Evolutionary conservation across 306 rosid species (phyloP).

Genomic region (Mimosa pudica): DNA sequence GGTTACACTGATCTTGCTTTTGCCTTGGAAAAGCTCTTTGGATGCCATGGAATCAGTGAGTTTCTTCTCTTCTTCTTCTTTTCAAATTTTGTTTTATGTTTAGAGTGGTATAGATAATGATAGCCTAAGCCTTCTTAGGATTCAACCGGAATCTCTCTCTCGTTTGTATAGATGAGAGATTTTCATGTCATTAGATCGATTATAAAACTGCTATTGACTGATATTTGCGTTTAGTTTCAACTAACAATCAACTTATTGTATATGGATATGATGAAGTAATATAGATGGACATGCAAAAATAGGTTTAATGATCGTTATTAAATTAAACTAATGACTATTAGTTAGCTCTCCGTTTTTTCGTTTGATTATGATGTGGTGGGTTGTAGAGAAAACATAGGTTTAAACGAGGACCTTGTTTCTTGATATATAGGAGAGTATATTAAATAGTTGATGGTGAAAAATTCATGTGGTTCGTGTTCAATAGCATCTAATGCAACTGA

Average conservation of each 20-base stretch:
- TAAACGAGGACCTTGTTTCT: neutral
- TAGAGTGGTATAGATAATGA: neutral
- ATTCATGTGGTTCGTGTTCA: neutral
- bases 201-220: no score
- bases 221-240: neutral
- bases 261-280: neutral
- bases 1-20: constrained; percentile 60
- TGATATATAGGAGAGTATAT: neutral
- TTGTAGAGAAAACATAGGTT: neutral
- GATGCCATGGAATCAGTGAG: constrained; percentile 66
- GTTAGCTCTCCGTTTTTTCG: neutral
- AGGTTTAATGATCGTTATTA: neutral
- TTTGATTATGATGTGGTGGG: neutral
- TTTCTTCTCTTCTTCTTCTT: neutral
- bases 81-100: no score
- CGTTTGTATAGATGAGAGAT: no score
- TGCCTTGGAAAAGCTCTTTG: constrained; percentile 82
- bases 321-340: no score
- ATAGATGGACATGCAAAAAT: constrained; percentile 24
- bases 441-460: neutral
- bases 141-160: no score
- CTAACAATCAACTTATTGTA: neutral
- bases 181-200: no score
- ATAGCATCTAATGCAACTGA: no score
- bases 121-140: neutral